phyloP scores from a whole-genome alignment of 805 yeast species.

The Blastobotrys mokoenaii region DNA sequence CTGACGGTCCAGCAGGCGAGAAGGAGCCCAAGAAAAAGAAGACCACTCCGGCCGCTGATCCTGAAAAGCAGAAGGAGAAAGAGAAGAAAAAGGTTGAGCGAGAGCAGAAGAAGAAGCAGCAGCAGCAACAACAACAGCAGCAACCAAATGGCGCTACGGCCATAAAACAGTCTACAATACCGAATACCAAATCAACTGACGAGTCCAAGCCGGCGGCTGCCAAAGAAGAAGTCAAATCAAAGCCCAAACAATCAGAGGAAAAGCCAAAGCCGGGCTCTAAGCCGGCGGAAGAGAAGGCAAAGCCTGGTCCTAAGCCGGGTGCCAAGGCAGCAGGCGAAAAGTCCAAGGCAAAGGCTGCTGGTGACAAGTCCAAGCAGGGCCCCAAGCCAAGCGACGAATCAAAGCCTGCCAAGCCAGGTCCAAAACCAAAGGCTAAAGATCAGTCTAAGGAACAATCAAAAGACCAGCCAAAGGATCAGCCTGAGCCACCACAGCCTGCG shows the following conservation, averaged over 20 bases:
- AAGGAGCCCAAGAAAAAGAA: slow-evolving; percentile 2
- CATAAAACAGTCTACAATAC: slow-evolving; percentile 1
- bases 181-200: neutral
- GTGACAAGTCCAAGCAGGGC: neutral
- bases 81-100: neutral
- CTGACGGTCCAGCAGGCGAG: neutral
- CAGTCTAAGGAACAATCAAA: too few species aligned
- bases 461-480: too few species aligned
- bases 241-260: neutral
- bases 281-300: neutral
- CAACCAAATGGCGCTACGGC: neutral
- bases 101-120: slow-evolving; percentile 1
- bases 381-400: neutral
- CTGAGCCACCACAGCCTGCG: too few species aligned
- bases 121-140: neutral
- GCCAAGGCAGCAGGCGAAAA: slow-evolving; percentile 5
- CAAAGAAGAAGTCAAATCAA: neutral
- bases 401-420: neutral
- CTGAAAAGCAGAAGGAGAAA: slow-evolving; percentile 5
- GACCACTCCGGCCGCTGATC: neutral
- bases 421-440: neutral
- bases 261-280: neutral
- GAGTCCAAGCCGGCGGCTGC: neutral
- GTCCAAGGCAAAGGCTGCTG: neutral
- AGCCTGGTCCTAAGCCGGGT: neutral